Evolutionary conservation across 106 monocot genomes (phyloP).

Genomic region (Vanilla planifolia): DNA sequence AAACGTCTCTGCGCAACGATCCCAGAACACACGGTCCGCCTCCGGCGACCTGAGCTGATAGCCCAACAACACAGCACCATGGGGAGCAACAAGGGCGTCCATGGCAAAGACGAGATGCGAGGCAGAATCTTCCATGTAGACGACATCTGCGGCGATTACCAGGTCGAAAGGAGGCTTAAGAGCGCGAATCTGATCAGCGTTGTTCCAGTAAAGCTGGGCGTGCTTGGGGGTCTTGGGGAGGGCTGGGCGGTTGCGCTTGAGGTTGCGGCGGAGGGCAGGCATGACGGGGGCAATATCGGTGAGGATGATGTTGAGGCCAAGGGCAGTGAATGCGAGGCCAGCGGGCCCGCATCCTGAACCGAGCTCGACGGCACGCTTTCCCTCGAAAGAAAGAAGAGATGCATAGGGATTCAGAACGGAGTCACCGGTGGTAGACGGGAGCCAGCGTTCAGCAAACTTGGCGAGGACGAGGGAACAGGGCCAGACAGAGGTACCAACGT

Average conservation of each 20-base stretch:
- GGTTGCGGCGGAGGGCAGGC: slow-evolving; percentile 84
- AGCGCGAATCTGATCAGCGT: slow-evolving; percentile 39
- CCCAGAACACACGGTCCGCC: slow-evolving; percentile 82
- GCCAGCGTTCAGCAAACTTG: slow-evolving; percentile 85
- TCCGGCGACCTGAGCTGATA: slow-evolving; percentile 88
- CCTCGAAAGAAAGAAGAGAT: slow-evolving; percentile 33
- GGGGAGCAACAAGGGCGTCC: slow-evolving; percentile 47
- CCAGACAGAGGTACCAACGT: slow-evolving; percentile 98
- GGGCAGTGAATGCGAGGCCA: slow-evolving; percentile 59
- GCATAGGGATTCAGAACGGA: slow-evolving; percentile 31
- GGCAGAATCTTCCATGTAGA: slow-evolving; percentile 89
- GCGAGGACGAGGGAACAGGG: slow-evolving; percentile 95
- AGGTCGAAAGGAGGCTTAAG: slow-evolving; percentile 62
- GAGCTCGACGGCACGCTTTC: slow-evolving; percentile 83
- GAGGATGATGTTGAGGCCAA: slow-evolving; percentile 78
- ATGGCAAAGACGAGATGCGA: slow-evolving; percentile 63
- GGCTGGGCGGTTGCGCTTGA: slow-evolving; percentile 68
- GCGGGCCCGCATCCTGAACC: slow-evolving; percentile 85
- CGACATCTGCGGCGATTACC: slow-evolving; percentile 91
- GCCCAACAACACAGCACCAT: slow-evolving; percentile 74
- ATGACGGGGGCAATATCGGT: slow-evolving; percentile 92
- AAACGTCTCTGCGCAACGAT: slow-evolving; percentile 33
- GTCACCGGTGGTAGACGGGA: neutral
- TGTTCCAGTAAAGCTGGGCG: slow-evolving; percentile 84
- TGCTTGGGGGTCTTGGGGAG: slow-evolving; percentile 41